These are phyloP conservation scores for Spinacia oleracea DNA, from an alignment of 179 eudicot species.

Conservation along the genomic window DNA sequence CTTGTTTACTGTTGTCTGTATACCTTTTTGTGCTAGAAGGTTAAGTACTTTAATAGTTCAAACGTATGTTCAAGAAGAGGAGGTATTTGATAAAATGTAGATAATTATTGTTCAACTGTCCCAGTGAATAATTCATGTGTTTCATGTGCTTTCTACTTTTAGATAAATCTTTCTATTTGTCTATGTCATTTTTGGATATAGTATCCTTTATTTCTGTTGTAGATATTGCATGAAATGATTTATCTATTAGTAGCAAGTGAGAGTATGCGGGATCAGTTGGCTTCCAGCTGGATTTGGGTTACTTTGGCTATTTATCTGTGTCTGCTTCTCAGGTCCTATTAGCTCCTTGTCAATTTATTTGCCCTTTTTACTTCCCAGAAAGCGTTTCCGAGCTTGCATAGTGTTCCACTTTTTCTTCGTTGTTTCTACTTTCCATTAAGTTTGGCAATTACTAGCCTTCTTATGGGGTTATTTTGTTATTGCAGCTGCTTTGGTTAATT, in stretches of 20 bases:
- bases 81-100: background rate
- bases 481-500: conserved; percentile 85
- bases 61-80: background rate
- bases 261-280: background rate
- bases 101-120: background rate
- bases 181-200: too few species aligned
- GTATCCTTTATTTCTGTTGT: background rate
- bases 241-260: background rate
- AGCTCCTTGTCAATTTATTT: background rate
- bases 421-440: background rate
- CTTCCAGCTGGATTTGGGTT: background rate
- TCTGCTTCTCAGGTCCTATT: background rate
- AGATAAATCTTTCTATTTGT: too few species aligned
- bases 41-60: background rate
- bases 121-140: background rate
- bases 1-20: too few species aligned
- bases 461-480: conserved; percentile 15
- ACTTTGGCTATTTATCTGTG: background rate
- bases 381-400: background rate
- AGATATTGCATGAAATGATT: background rate
- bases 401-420: background rate
- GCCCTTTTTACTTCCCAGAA: background rate
- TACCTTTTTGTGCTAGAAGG: background rate
- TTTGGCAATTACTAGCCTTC: conserved; percentile 1
- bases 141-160: background rate